Percentiles rank a stretch among this genome's conserved stretches.
These are phyloP conservation scores for Macaranga tanarius DNA, from an alignment of 441 rosid genomes.

Conservation along the genomic window DNA sequence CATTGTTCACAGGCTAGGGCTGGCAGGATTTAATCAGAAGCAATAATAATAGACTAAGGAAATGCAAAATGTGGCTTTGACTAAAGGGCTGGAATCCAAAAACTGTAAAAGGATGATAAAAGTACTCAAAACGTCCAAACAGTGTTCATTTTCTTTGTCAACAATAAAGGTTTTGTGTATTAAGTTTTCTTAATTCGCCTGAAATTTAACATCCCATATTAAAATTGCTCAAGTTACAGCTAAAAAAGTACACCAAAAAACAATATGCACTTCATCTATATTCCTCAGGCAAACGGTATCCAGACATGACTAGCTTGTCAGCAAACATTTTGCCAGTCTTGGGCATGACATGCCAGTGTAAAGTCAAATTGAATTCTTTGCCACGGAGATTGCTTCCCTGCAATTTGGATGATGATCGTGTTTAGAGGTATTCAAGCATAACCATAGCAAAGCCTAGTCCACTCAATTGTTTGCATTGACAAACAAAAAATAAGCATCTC, in stretches of 20 bases:
- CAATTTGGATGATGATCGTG: constrained; percentile 16
- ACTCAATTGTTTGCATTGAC: neutral
- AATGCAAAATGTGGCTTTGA: neutral
- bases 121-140: constrained; percentile 12
- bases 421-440: constrained; percentile 10
- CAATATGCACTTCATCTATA: constrained; percentile 49
- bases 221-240: constrained; percentile 37
- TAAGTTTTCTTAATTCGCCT: constrained; percentile 22
- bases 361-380: constrained; percentile 85
- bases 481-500: neutral
- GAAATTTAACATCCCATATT: constrained; percentile 20
- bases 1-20: too few species aligned
- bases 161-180: constrained; percentile 15
- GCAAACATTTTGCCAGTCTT: constrained; percentile 96
- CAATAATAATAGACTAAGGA: neutral
- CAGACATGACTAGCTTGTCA: constrained; percentile 74
- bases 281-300: constrained; percentile 76
- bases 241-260: constrained; percentile 12
- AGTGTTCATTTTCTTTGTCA: constrained; percentile 6
- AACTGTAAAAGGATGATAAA: neutral
- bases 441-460: neutral
- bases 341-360: constrained; percentile 99
- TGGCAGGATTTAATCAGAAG: too few species aligned
- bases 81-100: neutral
- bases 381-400: constrained; percentile 92